These are phyloP conservation scores for Stromatinia cepivora DNA, from an alignment of 2,329 filamentous ascomycete genomes.

Conservation along the genomic window DNA sequence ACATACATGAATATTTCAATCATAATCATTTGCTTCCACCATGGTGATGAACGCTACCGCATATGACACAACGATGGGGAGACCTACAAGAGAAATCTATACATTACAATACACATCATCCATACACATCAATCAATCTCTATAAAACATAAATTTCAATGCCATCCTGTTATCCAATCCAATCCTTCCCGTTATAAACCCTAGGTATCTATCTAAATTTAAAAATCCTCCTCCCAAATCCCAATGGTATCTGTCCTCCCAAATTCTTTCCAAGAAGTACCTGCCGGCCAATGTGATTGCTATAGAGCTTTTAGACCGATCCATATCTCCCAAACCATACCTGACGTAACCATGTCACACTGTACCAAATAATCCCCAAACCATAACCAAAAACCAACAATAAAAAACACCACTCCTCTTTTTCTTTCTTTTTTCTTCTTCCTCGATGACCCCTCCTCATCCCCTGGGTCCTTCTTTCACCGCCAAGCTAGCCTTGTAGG, in stretches of 20 bases:
- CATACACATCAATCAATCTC: not conserved
- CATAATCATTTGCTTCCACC: not conserved
- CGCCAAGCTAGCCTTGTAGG: not conserved
- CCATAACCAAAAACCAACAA: not conserved
- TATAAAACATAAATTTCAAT: not conserved
- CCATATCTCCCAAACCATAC: constrained; percentile 1
- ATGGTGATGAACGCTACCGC: too few relatives aligned
- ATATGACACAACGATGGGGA: too few relatives aligned
- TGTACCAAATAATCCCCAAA: not conserved
- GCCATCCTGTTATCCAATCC: not conserved
- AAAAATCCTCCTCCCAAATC: constrained; percentile 6
- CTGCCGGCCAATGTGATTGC: not conserved
- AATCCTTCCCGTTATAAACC: not conserved
- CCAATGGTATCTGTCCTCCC: constrained; percentile 15
- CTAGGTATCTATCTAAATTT: constrained; percentile 19
- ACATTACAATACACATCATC: too few relatives aligned
- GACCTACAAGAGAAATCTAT: too few relatives aligned
- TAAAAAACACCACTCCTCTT: not conserved
- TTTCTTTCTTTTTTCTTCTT: not conserved
- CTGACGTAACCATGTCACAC: not conserved
- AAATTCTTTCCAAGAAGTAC: constrained; percentile 12
- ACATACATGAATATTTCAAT: too few relatives aligned
- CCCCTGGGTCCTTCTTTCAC: not conserved
- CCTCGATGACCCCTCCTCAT: not conserved
- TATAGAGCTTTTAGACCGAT: constrained; percentile 12